Evolutionary conservation across 495 filamentous ascomycete genomes (phyloP).

Genomic region (Penicillium nucicola): DNA sequence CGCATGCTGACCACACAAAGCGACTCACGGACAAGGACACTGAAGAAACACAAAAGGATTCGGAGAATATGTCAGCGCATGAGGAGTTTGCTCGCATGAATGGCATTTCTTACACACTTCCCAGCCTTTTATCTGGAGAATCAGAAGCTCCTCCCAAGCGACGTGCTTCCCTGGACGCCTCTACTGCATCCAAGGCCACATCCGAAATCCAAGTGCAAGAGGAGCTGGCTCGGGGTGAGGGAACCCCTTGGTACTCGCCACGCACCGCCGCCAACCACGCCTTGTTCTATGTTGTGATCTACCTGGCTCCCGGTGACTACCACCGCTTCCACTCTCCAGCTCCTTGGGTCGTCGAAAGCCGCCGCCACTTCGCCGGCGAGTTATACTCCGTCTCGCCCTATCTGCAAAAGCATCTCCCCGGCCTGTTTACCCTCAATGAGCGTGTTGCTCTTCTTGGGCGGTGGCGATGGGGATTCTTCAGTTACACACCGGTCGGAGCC

Average conservation of each 20-base stretch:
- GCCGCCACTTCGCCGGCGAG: conserved; percentile 95
- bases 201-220: conserved; percentile 80
- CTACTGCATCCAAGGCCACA: conserved; percentile 58
- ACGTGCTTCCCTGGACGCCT: conserved; percentile 55
- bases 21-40: conserved; percentile 32
- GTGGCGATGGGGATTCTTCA: conserved; percentile 98
- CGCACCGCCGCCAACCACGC: conserved; percentile 55
- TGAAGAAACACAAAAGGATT: conserved; percentile 29
- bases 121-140: conserved; percentile 79
- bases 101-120: conserved; percentile 94
- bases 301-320: conserved; percentile 98
- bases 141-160: conserved; percentile 25
- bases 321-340: conserved; percentile 96
- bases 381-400: conserved; percentile 94
- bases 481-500: conserved; percentile 90
- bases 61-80: conserved; percentile 61
- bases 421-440: conserved; percentile 95
- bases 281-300: conserved; percentile 94
- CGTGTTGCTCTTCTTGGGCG: conserved; percentile 88
- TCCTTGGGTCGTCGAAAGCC: conserved; percentile 87
- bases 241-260: conserved; percentile 71
- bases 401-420: conserved; percentile 83
- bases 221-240: conserved; percentile 72
- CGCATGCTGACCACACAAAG: conserved; percentile 37
- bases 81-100: conserved; percentile 95